Evolutionary conservation across 768 basidiomycete species (phyloP), one percentile per base, ranked within the genome.

Genomic region (Leccinum rimulosum): DNA sequence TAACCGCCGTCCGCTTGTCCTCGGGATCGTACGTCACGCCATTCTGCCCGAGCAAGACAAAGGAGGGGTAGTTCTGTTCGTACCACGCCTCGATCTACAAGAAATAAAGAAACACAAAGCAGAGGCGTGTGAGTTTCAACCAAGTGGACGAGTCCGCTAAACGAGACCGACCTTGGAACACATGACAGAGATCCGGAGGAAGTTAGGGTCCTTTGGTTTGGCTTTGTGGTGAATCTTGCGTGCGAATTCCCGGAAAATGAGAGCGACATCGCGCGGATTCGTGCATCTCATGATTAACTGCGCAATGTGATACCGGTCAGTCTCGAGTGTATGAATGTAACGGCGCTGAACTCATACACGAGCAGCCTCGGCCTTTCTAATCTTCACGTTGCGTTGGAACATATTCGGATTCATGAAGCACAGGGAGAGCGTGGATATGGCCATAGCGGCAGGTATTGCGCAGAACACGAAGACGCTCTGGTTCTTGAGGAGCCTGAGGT

Each of bases 391-490:
- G 66, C 82, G 75, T 64, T 88, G 82, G 74, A 98, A 85, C 82
- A 98, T 89, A 8, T 77, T 77, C 8, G 84, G 83, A 75, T 98
- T 98, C 91, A 93, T 95, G 77, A 95, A 98, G 73, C 94, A 96
- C 50, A 92, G 74, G 52, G 88, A 84, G 22, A 99, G 81, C 8
- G 96, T 98, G 10, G 96, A 95, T 63, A 99, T 88, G 0, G 96
- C 95, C 95, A 98, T 98, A 12, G 88, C 83, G 17, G 88, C 91
- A 6, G 96, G 96, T 59, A 98, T 91, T 0, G 96, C 93, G 65
- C 92, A 94, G 75, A 98, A 98, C 70, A 91, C 91, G 81, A 98
- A 98, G 19, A 97, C 87, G 57, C 82, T 89, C 76, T 98, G 95
- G 75, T 91, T 95, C 73, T 84, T 88, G 68, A 98, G 77, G 49